Evolutionary conservation across 2,329 filamentous ascomycete genomes (phyloP).

Genomic region (Orbilia brochopaga): DNA sequence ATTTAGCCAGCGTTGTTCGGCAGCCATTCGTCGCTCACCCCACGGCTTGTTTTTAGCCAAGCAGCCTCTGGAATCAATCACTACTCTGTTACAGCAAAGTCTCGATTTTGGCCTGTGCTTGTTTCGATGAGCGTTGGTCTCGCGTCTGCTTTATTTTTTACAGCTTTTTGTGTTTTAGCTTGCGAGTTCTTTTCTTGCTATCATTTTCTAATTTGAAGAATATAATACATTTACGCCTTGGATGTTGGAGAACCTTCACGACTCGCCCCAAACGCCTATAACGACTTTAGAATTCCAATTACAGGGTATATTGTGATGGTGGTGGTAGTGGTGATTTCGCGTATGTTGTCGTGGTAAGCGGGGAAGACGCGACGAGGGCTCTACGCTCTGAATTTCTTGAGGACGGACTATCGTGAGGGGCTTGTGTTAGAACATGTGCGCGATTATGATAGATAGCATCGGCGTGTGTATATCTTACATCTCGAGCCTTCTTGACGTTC

Average conservation of each 20-base stretch:
- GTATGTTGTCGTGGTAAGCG: background rate
- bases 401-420: slow-evolving; percentile 21
- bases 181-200: background rate
- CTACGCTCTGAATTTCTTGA: slow-evolving; percentile 49
- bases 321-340: background rate
- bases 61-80: slow-evolving; percentile 10
- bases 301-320: background rate
- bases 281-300: background rate
- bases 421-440: background rate
- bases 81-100: slow-evolving; percentile 9
- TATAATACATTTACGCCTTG: slow-evolving; percentile 42
- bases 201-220: slow-evolving; percentile 24
- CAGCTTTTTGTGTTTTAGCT: background rate
- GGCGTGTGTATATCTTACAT: slow-evolving; percentile 12
- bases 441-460: background rate
- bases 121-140: slow-evolving; percentile 4
- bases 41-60: slow-evolving; percentile 18
- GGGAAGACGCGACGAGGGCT: background rate
- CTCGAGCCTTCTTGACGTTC: slow-evolving; percentile 48
- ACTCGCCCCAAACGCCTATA: background rate
- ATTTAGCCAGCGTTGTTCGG: slow-evolving; percentile 50
- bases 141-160: slow-evolving; percentile 16
- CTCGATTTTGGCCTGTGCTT: slow-evolving; percentile 16
- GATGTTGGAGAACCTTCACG: background rate
- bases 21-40: slow-evolving; percentile 14